A percentile compares a stretch with the other conserved stretches of the same genome.
Conservation (phyloP, 2,329 filamentous ascomycete species). For the Epichloe coenophiala region DNA sequence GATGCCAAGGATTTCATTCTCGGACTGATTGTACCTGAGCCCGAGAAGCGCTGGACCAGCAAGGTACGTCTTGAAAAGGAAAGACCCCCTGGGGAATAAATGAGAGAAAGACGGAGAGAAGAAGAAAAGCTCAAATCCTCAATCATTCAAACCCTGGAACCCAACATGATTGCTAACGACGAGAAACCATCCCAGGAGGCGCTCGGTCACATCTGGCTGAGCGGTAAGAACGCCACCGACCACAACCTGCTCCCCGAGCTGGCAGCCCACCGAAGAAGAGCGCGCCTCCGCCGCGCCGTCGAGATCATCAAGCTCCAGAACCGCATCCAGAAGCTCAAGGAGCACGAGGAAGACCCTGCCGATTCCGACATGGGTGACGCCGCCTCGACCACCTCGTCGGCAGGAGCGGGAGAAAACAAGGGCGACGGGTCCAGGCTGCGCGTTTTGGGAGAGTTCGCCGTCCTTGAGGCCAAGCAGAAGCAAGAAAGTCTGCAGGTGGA, state of each 20-base stretch:
- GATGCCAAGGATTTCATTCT: conserved; percentile 94
- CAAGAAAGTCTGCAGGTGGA: conserved; percentile 61
- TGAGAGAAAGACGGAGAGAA: not conserved
- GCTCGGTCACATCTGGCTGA: conserved; percentile 76
- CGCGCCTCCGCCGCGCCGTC: conserved; percentile 82
- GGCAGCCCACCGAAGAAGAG: conserved; percentile 74
- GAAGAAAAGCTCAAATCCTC: not conserved
- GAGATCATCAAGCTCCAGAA: conserved; percentile 93
- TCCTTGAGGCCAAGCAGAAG: conserved; percentile 44
- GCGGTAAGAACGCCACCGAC: conserved; percentile 79
- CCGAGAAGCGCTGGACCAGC: conserved; percentile 64
- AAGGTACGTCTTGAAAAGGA: conserved; percentile 36
- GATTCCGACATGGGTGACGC: conserved; percentile 60
- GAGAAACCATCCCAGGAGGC: conserved; percentile 42
- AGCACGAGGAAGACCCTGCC: conserved; percentile 74
- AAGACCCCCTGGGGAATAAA: not conserved
- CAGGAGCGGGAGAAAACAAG: conserved; percentile 36
- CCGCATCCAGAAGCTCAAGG: conserved; percentile 86
- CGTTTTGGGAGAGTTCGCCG: conserved; percentile 6
- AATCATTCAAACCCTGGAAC: not conserved
- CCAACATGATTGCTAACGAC: not conserved
- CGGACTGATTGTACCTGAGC: conserved; percentile 63
- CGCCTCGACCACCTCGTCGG: conserved; percentile 28
- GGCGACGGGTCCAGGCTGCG: conserved; percentile 6
- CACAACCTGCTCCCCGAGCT: conserved; percentile 97